A percentile compares a stretch with the other conserved stretches of the same genome.
phyloP scores from a whole-genome alignment of 345 rosid genomes.

The Linum lewisii region DNA sequence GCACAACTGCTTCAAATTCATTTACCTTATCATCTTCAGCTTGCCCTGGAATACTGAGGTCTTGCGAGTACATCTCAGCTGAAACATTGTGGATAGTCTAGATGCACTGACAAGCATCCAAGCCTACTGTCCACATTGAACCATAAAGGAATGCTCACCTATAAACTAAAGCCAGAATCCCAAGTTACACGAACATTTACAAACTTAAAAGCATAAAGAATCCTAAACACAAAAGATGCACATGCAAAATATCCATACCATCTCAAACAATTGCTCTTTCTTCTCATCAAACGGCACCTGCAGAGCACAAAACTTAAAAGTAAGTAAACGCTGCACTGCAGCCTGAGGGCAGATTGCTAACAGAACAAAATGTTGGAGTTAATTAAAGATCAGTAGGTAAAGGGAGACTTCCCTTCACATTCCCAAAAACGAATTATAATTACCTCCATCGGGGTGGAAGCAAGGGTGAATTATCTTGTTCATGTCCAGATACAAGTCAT shows the following conservation, averaged over 20 bases:
- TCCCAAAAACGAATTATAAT: background rate
- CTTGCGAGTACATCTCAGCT: slow-evolving; percentile 97
- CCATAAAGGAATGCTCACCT: slow-evolving; percentile 99
- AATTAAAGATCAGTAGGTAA: background rate
- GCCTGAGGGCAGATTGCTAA: background rate
- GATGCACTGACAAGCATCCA: slow-evolving; percentile 88
- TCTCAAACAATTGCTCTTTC: slow-evolving; percentile 88
- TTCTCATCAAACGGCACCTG: slow-evolving; percentile 88
- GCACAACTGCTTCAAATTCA: background rate
- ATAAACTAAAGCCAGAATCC: slow-evolving; percentile 14
- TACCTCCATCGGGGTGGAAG: slow-evolving; percentile 98
- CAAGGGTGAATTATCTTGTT: slow-evolving; percentile 94
- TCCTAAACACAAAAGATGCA: slow-evolving; percentile 1
- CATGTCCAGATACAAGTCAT: slow-evolving; percentile 88
- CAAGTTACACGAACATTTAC: slow-evolving; percentile 6
- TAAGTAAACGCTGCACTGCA: background rate
- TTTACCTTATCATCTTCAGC: slow-evolving; percentile 97
- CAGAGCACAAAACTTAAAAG: slow-evolving; percentile 10
- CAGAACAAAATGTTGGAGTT: background rate
- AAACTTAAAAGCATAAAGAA: background rate
- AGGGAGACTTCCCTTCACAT: too few species aligned
- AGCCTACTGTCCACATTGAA: slow-evolving; percentile 89
- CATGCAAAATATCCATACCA: slow-evolving; percentile 36
- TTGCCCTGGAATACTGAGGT: slow-evolving; percentile 79
- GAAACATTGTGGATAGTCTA: slow-evolving; percentile 98